Conservation (phyloP, 495 filamentous ascomycete genomes). For the Penicillium chermesinum region DNA sequence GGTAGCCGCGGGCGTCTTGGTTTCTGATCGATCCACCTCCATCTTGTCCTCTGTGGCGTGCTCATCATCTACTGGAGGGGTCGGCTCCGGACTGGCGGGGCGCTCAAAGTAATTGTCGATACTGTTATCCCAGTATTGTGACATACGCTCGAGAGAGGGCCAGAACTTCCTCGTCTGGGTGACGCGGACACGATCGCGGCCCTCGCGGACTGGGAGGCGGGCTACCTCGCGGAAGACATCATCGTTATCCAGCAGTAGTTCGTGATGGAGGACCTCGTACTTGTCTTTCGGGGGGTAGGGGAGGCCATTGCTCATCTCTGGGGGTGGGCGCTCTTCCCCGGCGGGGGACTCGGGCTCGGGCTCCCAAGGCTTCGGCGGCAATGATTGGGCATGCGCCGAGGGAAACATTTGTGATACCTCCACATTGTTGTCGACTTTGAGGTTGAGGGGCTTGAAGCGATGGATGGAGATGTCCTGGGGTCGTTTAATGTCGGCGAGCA, state of each 20-base stretch:
- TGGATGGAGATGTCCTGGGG: slow-evolving; percentile 48
- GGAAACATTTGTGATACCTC: slow-evolving; percentile 43
- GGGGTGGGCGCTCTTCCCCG: slow-evolving; percentile 19
- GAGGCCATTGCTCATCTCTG: slow-evolving; percentile 46
- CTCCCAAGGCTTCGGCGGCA: slow-evolving; percentile 48
- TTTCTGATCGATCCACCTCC: slow-evolving; percentile 28
- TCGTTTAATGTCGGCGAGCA: slow-evolving; percentile 47
- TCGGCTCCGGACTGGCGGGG: slow-evolving; percentile 25
- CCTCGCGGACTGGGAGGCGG: slow-evolving; percentile 36
- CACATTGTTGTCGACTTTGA: slow-evolving; percentile 40
- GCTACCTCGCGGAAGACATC: slow-evolving; percentile 50
- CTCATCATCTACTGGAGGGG: slow-evolving; percentile 8
- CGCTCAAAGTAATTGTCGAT: slow-evolving; percentile 50
- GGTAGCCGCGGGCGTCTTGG: neutral
- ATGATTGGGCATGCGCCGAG: slow-evolving; percentile 27
- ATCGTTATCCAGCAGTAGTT: slow-evolving; percentile 53
- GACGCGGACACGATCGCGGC: slow-evolving; percentile 40
- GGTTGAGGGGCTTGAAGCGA: slow-evolving; percentile 49
- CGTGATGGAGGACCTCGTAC: slow-evolving; percentile 44
- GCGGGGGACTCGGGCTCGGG: slow-evolving; percentile 12
- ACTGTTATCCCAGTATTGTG: slow-evolving; percentile 61
- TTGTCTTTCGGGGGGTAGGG: slow-evolving; percentile 43
- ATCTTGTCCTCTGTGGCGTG: slow-evolving; percentile 18
- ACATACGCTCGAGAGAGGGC: slow-evolving; percentile 51
- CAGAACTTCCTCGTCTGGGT: slow-evolving; percentile 58